Percentiles rank a stretch among this genome's conserved stretches.
Conservation (phyloP, 805 yeast species). For the Kluyveromyces siamensis region DNA sequence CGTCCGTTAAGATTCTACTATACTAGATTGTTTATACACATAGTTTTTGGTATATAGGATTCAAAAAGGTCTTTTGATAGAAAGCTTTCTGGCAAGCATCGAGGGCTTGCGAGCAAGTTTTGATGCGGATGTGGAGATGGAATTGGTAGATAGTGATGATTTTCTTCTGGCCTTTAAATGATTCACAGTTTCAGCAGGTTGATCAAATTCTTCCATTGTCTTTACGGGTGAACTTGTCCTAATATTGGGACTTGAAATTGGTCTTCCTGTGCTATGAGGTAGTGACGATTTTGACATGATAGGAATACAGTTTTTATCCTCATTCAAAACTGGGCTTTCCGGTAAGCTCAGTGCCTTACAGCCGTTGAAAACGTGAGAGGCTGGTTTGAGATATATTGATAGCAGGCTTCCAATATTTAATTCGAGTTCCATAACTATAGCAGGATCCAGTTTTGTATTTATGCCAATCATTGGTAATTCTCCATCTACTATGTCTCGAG, state of each 20-base stretch:
- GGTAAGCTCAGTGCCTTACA: slow-evolving; percentile 44
- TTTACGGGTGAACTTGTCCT: slow-evolving; percentile 3
- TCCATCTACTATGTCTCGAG: slow-evolving; percentile 49
- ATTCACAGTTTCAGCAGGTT: slow-evolving; percentile 31
- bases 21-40: slow-evolving; percentile 10
- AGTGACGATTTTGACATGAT: slow-evolving; percentile 10
- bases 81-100: slow-evolving; percentile 27
- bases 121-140: slow-evolving; percentile 4
- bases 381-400: slow-evolving; percentile 76
- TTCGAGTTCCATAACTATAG: slow-evolving; percentile 70
- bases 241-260: neutral
- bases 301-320: slow-evolving; percentile 10
- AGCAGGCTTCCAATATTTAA: slow-evolving; percentile 75
- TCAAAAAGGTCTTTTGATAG: slow-evolving; percentile 23
- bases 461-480: slow-evolving; percentile 57
- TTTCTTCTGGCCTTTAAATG: slow-evolving; percentile 28
- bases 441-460: slow-evolving; percentile 60
- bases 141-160: slow-evolving; percentile 20
- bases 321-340: slow-evolving; percentile 39
- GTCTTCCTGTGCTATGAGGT: neutral
- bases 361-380: slow-evolving; percentile 66
- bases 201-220: slow-evolving; percentile 32
- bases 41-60: neutral
- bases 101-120: slow-evolving; percentile 29
- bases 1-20: slow-evolving; percentile 26